Conservation (phyloP, 2,329 filamentous ascomycete genomes). For the Colletotrichum plurivorum region DNA sequence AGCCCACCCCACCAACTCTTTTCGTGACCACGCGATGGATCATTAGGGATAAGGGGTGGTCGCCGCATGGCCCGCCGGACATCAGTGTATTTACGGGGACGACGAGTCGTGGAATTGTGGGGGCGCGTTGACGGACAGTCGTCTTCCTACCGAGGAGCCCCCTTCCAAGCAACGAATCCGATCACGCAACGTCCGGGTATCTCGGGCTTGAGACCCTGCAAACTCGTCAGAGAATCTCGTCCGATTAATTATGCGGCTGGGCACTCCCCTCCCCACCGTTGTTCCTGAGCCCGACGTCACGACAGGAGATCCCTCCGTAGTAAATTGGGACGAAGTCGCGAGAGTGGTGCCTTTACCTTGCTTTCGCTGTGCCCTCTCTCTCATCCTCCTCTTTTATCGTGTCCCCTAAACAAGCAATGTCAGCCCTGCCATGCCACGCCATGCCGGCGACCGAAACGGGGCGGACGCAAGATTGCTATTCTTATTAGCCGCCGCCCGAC, state of each 20-base stretch:
- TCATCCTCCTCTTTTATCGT: background rate
- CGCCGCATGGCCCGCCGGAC: conserved; percentile 16
- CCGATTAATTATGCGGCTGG: background rate
- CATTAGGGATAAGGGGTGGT: background rate
- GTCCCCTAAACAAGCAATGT: too few species aligned
- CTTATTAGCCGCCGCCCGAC: conserved; percentile 3
- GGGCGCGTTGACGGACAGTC: background rate
- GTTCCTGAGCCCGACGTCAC: conserved; percentile 12
- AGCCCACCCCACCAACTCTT: background rate
- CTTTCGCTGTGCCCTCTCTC: too few species aligned
- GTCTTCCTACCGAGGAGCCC: background rate
- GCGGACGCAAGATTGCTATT: background rate
- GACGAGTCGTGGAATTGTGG: conserved; percentile 20
- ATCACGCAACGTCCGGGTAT: conserved; percentile 33
- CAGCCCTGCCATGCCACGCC: conserved; percentile 2
- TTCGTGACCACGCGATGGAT: conserved; percentile 5
- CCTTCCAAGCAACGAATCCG: conserved; percentile 2
- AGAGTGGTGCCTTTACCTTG: background rate
- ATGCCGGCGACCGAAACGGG: conserved; percentile 11
- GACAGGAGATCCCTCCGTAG: conserved; percentile 16
- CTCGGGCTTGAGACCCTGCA: conserved; percentile 20
- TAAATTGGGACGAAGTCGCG: conserved; percentile 24
- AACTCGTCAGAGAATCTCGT: background rate
- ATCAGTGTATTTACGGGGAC: conserved; percentile 10
- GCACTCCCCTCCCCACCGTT: background rate